Base-by-base conservation (phyloP, 2,329 filamentous ascomycete species). In the Calonectria fujianensis region DNA sequence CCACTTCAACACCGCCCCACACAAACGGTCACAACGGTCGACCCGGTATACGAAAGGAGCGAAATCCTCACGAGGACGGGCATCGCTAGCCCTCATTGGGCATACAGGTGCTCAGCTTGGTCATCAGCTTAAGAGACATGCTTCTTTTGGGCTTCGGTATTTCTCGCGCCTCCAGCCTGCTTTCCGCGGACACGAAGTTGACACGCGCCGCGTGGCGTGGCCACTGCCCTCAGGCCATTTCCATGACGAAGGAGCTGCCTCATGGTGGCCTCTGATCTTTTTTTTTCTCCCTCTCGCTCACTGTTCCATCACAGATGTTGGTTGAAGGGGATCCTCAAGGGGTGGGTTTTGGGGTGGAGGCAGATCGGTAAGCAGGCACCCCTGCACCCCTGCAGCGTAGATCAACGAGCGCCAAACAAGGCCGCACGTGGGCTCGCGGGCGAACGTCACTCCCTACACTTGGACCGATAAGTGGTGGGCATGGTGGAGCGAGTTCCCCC, bases 1-100 rank as follows among this genome's bases (percentile, higher is more conserved):
- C n/a, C 13, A 39, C 18, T 31, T 41, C 24, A 16, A 37, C 7
- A n/a, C 14, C 4, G 37, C 35, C 57, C 57, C 57, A 63, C 57
- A 20, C 35, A 18, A 41, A 41, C 57, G 32, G 32, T 39, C 54
- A 20, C 37, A 59, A 59, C 32, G 57, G 57, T 20, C 57, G 57
- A 63, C 24, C 57, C 24, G 57, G 57, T 63, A 37, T 63, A 63
- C 57, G 16, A 63, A 63, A 63, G 35, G 37, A 39, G 57, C n/a
- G 18, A 48, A 48, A 48, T 48, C n/a, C 45, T 48, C 45, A 11
- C 45, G 45, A 48, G n/a, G 10, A 48, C 45, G 45, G 45, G 45
- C n/a, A 63, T 41, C 27, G 14, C 57, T 29, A 20, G 24, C 14
- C 24, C 24, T 63, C 57, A 41, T 41, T 41, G 57, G 24, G 35